phyloP scores from a whole-genome alignment of 805 yeast species.

The Metschnikowia lunata region DNA sequence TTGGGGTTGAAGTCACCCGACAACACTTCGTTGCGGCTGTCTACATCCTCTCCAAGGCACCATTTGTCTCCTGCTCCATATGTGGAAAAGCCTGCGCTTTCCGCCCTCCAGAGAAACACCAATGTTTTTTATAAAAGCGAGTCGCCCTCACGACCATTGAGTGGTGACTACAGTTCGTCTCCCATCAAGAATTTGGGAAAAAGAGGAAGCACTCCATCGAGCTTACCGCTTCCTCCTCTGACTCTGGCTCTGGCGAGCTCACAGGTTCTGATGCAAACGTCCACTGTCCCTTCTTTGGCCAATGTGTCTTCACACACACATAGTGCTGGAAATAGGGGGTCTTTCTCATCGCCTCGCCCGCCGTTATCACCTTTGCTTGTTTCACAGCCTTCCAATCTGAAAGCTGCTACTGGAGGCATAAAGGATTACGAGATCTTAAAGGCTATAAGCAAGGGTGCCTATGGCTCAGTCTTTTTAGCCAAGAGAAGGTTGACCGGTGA shows the following conservation, averaged over 20 bases:
- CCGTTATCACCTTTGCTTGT: constrained; percentile 80
- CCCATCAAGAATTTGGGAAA: constrained; percentile 34
- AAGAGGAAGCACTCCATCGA: constrained; percentile 31
- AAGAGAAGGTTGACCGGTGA: constrained; percentile 85
- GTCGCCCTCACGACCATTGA: constrained; percentile 9
- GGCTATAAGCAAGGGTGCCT: constrained; percentile 96
- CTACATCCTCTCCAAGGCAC: constrained; percentile 50
- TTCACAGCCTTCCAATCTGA: constrained; percentile 52
- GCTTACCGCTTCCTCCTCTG: constrained; percentile 11
- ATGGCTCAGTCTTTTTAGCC: constrained; percentile 90
- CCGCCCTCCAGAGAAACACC: constrained; percentile 57
- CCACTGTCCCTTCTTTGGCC: constrained; percentile 1
- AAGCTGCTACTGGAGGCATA: constrained; percentile 63
- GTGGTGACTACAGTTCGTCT: constrained; percentile 35
- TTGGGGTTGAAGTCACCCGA: constrained; percentile 23
- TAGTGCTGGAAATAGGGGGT: constrained; percentile 5
- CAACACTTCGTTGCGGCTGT: constrained; percentile 20
- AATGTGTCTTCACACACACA: constrained; percentile 1
- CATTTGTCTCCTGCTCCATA: constrained; percentile 52
- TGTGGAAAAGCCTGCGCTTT: constrained; percentile 47
- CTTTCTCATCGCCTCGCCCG: constrained; percentile 37
- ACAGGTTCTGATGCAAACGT: background rate
- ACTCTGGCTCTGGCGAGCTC: background rate
- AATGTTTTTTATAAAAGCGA: constrained; percentile 13
- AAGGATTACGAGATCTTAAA: constrained; percentile 85